Percentiles rank a stretch among this genome's conserved stretches.
These are phyloP conservation scores for Ustilago xerochloae DNA, from an alignment of 1,284 basidiomycete genomes.

Conservation along the genomic window DNA sequence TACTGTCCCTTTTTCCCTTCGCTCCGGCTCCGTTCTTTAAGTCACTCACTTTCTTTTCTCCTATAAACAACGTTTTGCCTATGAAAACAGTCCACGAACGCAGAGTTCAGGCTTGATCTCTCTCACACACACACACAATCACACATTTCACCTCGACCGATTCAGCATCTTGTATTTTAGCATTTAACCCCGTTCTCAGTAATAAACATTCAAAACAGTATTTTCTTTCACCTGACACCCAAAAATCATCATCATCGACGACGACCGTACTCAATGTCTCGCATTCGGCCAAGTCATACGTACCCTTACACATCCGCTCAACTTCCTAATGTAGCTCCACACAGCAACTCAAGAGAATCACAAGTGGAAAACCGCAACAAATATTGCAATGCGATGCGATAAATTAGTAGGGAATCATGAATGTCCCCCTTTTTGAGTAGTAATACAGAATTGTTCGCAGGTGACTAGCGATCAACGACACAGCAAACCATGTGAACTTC, in stretches of 20 bases:
- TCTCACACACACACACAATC: too few species aligned
- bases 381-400: neutral
- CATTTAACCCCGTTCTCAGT: constrained; percentile 8
- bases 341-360: neutral
- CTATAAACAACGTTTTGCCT: too few species aligned
- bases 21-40: too few species aligned
- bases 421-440: neutral
- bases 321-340: neutral
- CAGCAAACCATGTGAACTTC: neutral
- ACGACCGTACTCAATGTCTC: too few species aligned
- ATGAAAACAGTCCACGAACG: constrained; percentile 48
- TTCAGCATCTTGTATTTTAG: constrained; percentile 36
- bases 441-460: neutral
- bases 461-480: neutral
- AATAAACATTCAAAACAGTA: neutral
- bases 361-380: neutral
- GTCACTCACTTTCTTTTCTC: too few species aligned
- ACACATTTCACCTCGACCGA: neutral
- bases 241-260: too few species aligned
- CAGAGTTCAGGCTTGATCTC: constrained; percentile 30
- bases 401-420: neutral
- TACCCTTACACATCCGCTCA: too few species aligned
- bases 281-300: too few species aligned
- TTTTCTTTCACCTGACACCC: neutral
- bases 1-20: neutral